Evolutionary conservation across 2,329 filamentous ascomycete genomes (phyloP).

Genomic region (Chaetoscypha palmicola): DNA sequence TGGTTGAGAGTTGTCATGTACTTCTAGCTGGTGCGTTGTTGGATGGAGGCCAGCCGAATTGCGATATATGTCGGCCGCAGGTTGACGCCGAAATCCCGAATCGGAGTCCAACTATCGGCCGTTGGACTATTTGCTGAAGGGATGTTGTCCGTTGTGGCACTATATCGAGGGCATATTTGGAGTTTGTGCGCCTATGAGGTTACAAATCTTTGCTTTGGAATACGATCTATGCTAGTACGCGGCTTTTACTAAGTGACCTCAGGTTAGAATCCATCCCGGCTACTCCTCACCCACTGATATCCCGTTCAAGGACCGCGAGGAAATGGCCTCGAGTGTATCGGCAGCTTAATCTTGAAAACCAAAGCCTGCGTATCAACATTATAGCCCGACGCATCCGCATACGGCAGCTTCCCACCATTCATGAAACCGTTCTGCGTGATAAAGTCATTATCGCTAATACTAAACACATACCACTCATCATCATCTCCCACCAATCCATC

Average conservation of each 20-base stretch:
- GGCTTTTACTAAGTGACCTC: neutral
- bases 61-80: too few species aligned
- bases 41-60: too few species aligned
- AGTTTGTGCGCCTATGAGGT: neutral
- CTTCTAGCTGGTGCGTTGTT: too few species aligned
- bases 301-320: slow-evolving; percentile 7
- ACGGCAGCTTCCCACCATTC: slow-evolving; percentile 46
- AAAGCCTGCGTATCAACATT: slow-evolving; percentile 52
- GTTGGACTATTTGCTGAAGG: too few species aligned
- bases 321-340: slow-evolving; percentile 21
- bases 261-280: too few species aligned
- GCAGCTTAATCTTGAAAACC: slow-evolving; percentile 40
- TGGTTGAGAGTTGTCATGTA: too few species aligned
- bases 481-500: slow-evolving; percentile 39
- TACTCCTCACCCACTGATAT: too few species aligned
- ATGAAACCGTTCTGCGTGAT: slow-evolving; percentile 60
- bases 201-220: too few species aligned
- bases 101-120: too few species aligned
- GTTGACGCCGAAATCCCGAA: too few species aligned
- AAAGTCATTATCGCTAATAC: slow-evolving; percentile 67
- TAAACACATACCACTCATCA: slow-evolving; percentile 61
- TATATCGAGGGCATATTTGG: neutral
- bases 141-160: too few species aligned
- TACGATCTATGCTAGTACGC: neutral
- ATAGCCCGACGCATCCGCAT: slow-evolving; percentile 48